Evolutionary conservation across 495 filamentous ascomycete species (phyloP), one percentile per base, ranked within the genome.

Genomic region (Trichoderma gamsii): DNA sequence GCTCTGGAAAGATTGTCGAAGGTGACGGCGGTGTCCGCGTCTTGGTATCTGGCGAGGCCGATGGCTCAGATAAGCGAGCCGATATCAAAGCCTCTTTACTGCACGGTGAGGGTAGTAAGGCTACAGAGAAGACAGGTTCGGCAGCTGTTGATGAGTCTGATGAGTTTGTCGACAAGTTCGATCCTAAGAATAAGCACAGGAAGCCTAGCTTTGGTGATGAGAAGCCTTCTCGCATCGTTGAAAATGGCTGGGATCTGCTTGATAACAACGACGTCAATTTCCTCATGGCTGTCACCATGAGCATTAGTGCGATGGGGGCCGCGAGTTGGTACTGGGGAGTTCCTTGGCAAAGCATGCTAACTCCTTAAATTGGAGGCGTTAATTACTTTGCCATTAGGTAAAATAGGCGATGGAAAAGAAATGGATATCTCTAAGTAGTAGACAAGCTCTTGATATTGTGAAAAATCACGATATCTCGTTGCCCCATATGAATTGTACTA

Each of bases 191-290:
- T 66, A 82, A 79, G 71, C 73, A 81, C 66, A 76, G 80, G 11
- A 71, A 74, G 70, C 65, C 82, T 32, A 84, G 82, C 71, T 84
- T 83, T 69, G 83, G 82, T 1, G 79, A 85, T 43, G 79, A 79
- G 49, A 86, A 85, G 70, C 86, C 88, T 70, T 93, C 89, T 68
- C 82, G 92, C 15, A 84, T 87, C 38, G 78, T 92, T 0, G 91
- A 89, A 73, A 89, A 80, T 66, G 93, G 91, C 9, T 80, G 78
- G 73, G 91, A 96, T 70, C 73, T 95, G 72, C 79, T 97, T 69
- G 92, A 95, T 74, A 99, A 99, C 72, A 99, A 99, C 74, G 89
- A 87, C 32, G 93, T 99, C 68, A 99, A 99, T 74, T 80, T 96
- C 27, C 73, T 92, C 32, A 97, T 97, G 93, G 93, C 94, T 0